These are phyloP conservation scores for Kluyveromyces siamensis DNA, from an alignment of 805 yeast genomes.

Conservation along the genomic window DNA sequence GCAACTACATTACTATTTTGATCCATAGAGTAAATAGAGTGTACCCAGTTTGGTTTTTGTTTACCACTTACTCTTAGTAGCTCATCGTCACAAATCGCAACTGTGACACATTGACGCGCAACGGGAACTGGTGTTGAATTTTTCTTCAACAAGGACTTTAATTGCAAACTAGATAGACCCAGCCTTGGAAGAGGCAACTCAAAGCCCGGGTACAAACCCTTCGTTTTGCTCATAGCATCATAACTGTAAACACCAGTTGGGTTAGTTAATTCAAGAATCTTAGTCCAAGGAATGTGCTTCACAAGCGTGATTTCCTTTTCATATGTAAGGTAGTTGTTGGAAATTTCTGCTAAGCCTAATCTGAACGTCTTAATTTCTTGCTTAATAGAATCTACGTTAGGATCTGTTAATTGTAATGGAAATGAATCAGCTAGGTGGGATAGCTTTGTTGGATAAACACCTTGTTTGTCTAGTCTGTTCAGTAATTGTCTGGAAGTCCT, in stretches of 20 bases:
- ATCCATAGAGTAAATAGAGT: constrained; percentile 59
- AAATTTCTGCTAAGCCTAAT: constrained; percentile 72
- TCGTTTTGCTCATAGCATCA: constrained; percentile 53
- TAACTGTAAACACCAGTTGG: constrained; percentile 60
- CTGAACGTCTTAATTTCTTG: constrained; percentile 52
- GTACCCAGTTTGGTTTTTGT: constrained; percentile 68
- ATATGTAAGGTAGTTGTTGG: constrained; percentile 70
- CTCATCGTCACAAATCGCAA: constrained; percentile 52
- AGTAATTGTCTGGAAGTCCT: constrained; percentile 65
- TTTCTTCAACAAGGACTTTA: constrained; percentile 50
- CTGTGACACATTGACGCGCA: constrained; percentile 74
- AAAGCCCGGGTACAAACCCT: constrained; percentile 50
- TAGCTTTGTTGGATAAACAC: constrained; percentile 89
- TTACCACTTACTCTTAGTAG: constrained; percentile 80
- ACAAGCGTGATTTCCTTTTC: constrained; percentile 66
- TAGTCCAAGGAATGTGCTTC: constrained; percentile 62
- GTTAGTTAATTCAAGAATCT: constrained; percentile 52
- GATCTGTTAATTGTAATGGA: constrained; percentile 42
- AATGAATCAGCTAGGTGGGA: constrained; percentile 56
- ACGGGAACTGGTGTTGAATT: constrained; percentile 45
- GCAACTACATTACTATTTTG: constrained; percentile 34
- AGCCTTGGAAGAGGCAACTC: constrained; percentile 69
- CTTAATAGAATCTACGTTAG: constrained; percentile 29
- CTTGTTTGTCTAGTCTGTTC: constrained; percentile 59
- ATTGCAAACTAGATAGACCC: constrained; percentile 60